Base-by-base conservation (phyloP, 2,329 filamentous ascomycete genomes). In the Pseudogymnoascus sp. region DNA sequence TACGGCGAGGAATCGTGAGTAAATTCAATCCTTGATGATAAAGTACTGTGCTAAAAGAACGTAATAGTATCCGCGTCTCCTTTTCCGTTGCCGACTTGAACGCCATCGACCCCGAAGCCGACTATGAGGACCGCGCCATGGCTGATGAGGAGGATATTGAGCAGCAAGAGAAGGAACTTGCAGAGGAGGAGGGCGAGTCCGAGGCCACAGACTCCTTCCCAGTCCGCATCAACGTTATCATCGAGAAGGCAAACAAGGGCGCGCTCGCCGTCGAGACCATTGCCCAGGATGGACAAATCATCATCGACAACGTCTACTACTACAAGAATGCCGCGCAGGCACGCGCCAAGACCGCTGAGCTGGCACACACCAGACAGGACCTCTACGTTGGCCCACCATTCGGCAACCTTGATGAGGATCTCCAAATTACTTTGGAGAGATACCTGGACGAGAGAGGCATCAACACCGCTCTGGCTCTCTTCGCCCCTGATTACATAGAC, bases 391-490 rank as follows among this genome's bases (percentile, higher is more conserved):
- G 95, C 63, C 95, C 95, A 66, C 90, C 91, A 63, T 97, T 97
- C 76, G 88, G 87, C 78, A 96, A 91, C 80, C 86, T 99, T 64
- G 95, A 99, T 74, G 92, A 97, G 80, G 93, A 97, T 75, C 85
- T 99, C 49, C 93, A 97, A 82, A 83, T 91, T 62, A 83, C 96
- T 70, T 83, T 97, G 75, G 93, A 97, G 83, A 86, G 89, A 70
- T 99, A 93, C 80, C 84, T 99, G 67, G 92, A 96, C 77, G 95
- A 97, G 84, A 86, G 95, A 70, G 95, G 93, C 68, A 86, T 99
- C 77, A 91, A 93, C 72, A 87, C 89, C 70, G 85, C 88, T 64
- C 84, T 99, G 71, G 93, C 93, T 62, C 80, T 93, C 69, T 97
- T 97, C 77, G 88, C 96, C 49, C 91, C 93, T 38, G 93, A 97